These are phyloP conservation scores for Rasamsonia emersonii DNA, from an alignment of 2,329 filamentous ascomycete species.

Conservation along the genomic window DNA sequence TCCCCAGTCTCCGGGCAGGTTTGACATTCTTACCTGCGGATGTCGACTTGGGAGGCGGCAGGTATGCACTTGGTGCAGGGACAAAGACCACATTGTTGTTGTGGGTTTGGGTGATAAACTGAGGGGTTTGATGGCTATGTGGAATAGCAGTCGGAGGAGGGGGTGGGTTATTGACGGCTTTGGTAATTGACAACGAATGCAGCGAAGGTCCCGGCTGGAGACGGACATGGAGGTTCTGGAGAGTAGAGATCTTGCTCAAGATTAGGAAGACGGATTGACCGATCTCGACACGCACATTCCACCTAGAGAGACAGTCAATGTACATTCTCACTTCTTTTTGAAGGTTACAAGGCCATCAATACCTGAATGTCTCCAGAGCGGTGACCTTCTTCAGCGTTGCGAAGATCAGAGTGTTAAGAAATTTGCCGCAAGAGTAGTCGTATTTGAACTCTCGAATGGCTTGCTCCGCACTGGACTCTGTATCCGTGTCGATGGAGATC, in stretches of 20 bases:
- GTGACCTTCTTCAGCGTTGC: constrained; percentile 49
- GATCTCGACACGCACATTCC: constrained; percentile 58
- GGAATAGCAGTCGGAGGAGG: constrained; percentile 8
- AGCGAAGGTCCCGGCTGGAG: constrained; percentile 51
- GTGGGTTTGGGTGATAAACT: constrained; percentile 5
- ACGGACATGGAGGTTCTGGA: constrained; percentile 49
- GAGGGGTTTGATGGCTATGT: constrained; percentile 13
- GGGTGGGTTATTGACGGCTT: constrained; percentile 32
- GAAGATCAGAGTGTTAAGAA: constrained; percentile 53
- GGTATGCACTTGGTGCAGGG: neutral
- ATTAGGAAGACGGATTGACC: constrained; percentile 50
- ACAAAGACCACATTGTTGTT: neutral
- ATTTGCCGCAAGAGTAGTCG: constrained; percentile 52
- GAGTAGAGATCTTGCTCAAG: constrained; percentile 45
- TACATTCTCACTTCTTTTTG: constrained; percentile 2
- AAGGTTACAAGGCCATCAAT: constrained; percentile 12
- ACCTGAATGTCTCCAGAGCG: constrained; percentile 51
- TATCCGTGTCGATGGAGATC: constrained; percentile 49
- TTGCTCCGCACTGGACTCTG: constrained; percentile 42
- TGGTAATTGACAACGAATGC: constrained; percentile 44
- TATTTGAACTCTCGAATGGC: constrained; percentile 49
- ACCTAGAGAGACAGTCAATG: constrained; percentile 30
- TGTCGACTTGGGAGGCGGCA: constrained; percentile 2
- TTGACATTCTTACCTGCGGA: neutral
- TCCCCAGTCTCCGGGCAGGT: constrained; percentile 1